Evolutionary conservation across 2,329 filamentous ascomycete genomes (phyloP).

Genomic region (Myriosclerotinia curreyana): DNA sequence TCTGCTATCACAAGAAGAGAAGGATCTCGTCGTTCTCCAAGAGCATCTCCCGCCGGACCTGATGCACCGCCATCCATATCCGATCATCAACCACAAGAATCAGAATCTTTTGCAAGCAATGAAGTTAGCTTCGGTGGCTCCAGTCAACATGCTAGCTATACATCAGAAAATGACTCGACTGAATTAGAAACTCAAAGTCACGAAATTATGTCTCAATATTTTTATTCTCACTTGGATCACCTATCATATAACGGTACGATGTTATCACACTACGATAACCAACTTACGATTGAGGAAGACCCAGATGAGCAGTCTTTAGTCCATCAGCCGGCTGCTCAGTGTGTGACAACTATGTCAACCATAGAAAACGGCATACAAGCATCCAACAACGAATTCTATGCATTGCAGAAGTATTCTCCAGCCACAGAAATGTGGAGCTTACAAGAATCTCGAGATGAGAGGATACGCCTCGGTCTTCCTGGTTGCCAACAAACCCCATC

Average conservation of each 20-base stretch:
- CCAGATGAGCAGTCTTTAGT: background rate
- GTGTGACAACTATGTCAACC: background rate
- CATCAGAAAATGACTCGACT: background rate
- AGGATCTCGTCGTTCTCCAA: background rate
- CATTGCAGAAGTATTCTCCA: background rate
- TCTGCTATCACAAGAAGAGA: background rate
- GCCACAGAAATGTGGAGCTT: constrained; percentile 2
- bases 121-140: background rate
- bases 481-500: background rate
- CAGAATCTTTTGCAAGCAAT: background rate
- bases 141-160: background rate
- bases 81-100: background rate
- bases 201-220: background rate
- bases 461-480: constrained; percentile 4
- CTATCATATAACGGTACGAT: background rate
- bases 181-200: background rate
- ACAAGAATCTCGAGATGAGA: constrained; percentile 10
- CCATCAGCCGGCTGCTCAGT: background rate
- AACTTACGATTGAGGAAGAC: background rate
- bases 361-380: background rate
- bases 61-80: background rate
- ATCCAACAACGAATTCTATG: background rate
- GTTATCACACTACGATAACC: background rate
- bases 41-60: background rate
- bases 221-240: background rate